Evolutionary conservation across 805 yeast species (phyloP), one percentile per base, ranked within the genome.

Genomic region (Candida berthetii): DNA sequence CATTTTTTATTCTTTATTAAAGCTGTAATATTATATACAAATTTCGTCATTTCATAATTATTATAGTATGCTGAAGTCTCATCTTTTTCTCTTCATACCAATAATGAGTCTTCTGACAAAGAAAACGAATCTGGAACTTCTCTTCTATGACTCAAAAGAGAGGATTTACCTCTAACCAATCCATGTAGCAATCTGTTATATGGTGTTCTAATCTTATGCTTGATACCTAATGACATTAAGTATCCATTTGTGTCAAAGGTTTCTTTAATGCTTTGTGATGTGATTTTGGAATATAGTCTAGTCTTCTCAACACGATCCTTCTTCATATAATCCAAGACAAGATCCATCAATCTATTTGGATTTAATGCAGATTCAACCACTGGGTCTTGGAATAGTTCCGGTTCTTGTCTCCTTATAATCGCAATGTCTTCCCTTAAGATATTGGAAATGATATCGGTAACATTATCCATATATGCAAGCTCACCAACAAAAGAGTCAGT

Each of bases 401-500:
- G 47, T 18, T 50, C 59, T 4, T 61, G 46, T 13, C 38, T 50
- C 14, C 41, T 36, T 44, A 80, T 54, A 3, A 80, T 71, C 0
- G 48, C 49, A 6, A 74, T 55, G 5, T 75, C 63, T 60, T 85
- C 95, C 2, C 50, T 40, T 2, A 81, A 67, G 10, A 82, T 58
- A 14, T 61, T 55, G 18, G 47, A 52, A 53, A 78, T 58, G 6
- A 76, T 49, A 2, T 49, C 46, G 10, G 55, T 41, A 3, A 66
- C 54, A 7, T 66, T 54, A 3, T 60, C 55, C 28, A 74, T 64
- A 15, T 62, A 53, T n/a, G 71, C 61, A 16, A 86, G 58, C 31
- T 78, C 81, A 15, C 86, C 88, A 50, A 85, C 85, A 17, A 65
- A 52, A 51, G 87, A 80, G 54, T 80, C 81, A 35, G 78, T 61